Evolutionary conservation across 192 early-diverging fungal species (phyloP).

Genomic region (Backusella australiensis): DNA sequence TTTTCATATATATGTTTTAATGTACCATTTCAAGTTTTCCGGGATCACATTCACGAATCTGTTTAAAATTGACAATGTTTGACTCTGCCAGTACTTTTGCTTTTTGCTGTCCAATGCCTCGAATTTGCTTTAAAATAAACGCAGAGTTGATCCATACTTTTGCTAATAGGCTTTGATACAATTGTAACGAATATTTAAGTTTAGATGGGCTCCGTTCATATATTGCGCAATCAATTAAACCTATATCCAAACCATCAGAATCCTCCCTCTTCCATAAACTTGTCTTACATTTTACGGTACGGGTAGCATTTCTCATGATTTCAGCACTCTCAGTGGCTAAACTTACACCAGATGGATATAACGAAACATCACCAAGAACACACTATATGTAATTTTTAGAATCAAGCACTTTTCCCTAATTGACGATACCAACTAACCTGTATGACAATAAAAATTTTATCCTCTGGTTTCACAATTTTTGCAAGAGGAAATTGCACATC

Average conservation of each 20-base stretch:
- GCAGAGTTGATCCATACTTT: conserved; percentile 55
- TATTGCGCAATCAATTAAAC: conserved; percentile 33
- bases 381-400: conserved; percentile 10
- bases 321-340: conserved; percentile 16
- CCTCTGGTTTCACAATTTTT: conserved; percentile 17
- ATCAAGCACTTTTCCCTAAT: no score
- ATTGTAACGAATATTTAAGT: conserved; percentile 21
- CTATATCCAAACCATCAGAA: background rate
- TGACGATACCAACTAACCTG: background rate
- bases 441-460: conserved; percentile 31
- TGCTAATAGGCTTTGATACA: conserved; percentile 41
- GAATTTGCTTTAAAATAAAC: conserved; percentile 52
- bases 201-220: conserved; percentile 11
- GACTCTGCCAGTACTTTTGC: conserved; percentile 44
- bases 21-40: conserved; percentile 50
- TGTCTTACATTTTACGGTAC: conserved; percentile 29
- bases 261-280: background rate
- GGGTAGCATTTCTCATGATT: conserved; percentile 26
- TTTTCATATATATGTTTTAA: background rate
- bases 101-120: conserved; percentile 51
- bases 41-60: conserved; percentile 42
- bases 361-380: conserved; percentile 27
- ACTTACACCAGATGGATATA: conserved; percentile 21
- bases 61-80: conserved; percentile 47
- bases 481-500: conserved; percentile 31